phyloP scores from a whole-genome alignment of 2,329 filamentous ascomycete species.

The Phyllosticta paracitricarpa region DNA sequence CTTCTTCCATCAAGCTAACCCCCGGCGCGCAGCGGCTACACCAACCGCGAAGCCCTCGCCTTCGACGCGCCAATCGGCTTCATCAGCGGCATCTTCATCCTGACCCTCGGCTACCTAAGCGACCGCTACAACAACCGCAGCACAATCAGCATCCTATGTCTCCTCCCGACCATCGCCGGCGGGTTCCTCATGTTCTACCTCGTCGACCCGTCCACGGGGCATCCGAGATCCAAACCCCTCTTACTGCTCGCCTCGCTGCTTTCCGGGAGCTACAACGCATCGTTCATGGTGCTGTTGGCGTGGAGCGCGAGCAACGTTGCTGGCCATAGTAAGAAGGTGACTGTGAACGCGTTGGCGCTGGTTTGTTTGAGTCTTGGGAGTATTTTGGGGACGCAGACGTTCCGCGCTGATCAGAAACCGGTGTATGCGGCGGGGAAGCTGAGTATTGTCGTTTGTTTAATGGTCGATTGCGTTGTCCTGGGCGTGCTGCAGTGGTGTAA shows the following conservation, averaged over 20 bases:
- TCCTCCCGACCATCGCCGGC: conserved; percentile 39
- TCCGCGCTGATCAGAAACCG: conserved; percentile 33
- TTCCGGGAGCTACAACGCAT: conserved; percentile 25
- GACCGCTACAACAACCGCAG: conserved; percentile 24
- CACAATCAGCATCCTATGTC: conserved; percentile 32
- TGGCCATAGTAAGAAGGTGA: conserved; percentile 42
- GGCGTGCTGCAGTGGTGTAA: conserved; percentile 24
- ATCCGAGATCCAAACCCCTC: conserved; percentile 25
- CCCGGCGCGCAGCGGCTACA: conserved; percentile 25
- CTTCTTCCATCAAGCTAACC: neutral
- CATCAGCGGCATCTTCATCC: conserved; percentile 32
- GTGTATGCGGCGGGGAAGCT: conserved; percentile 33
- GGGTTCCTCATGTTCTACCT: conserved; percentile 33
- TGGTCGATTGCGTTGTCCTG: conserved; percentile 20
- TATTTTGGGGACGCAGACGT: conserved; percentile 37
- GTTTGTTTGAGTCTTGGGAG: conserved; percentile 35
- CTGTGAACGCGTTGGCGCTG: conserved; percentile 37
- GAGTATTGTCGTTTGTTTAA: conserved; percentile 20
- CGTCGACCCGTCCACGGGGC: conserved; percentile 15
- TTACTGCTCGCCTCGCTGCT: conserved; percentile 24
- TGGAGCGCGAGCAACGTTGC: conserved; percentile 39
- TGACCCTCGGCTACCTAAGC: conserved; percentile 30
- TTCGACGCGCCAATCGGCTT: conserved; percentile 35
- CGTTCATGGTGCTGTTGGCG: conserved; percentile 31
- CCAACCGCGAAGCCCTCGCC: conserved; percentile 32